A percentile compares a stretch with the other conserved stretches of the same genome.
Conservation (phyloP, 805 yeast genomes). For the Wickerhamomyces hampshirensis region DNA sequence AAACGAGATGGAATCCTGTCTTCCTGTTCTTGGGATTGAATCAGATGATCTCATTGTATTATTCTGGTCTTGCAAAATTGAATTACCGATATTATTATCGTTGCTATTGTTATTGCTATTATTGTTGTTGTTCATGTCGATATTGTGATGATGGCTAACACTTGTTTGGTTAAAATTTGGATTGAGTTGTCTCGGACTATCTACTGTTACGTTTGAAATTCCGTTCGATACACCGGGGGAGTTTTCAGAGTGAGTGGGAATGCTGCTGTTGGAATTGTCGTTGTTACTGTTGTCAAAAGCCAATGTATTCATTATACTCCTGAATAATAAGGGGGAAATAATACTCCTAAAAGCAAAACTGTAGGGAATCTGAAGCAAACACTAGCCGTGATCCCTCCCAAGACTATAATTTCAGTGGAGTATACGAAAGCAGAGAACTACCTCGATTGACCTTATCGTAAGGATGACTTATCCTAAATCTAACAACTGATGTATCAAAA, state of each 20-base stretch:
- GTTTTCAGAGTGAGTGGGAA: too few relatives aligned
- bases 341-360: background rate
- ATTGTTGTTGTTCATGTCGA: background rate
- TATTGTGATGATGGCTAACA: too few relatives aligned
- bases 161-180: too few relatives aligned
- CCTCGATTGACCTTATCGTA: too few relatives aligned
- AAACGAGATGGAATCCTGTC: conserved; percentile 26
- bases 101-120: background rate
- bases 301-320: background rate
- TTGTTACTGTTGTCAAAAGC: background rate
- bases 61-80: background rate
- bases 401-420: too few relatives aligned
- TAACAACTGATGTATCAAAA: too few relatives aligned
- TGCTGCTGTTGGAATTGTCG: conserved; percentile 1
- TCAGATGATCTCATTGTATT: conserved; percentile 2
- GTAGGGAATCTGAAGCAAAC: background rate
- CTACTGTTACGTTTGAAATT: too few relatives aligned
- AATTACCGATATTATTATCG: background rate
- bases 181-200: too few relatives aligned
- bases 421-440: too few relatives aligned
- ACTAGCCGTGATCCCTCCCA: too few relatives aligned
- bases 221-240: too few relatives aligned
- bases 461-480: too few relatives aligned
- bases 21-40: conserved; percentile 13
- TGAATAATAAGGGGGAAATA: background rate